These are phyloP conservation scores for Penicillium mononematosum DNA, from an alignment of 495 filamentous ascomycete species.

Conservation along the genomic window DNA sequence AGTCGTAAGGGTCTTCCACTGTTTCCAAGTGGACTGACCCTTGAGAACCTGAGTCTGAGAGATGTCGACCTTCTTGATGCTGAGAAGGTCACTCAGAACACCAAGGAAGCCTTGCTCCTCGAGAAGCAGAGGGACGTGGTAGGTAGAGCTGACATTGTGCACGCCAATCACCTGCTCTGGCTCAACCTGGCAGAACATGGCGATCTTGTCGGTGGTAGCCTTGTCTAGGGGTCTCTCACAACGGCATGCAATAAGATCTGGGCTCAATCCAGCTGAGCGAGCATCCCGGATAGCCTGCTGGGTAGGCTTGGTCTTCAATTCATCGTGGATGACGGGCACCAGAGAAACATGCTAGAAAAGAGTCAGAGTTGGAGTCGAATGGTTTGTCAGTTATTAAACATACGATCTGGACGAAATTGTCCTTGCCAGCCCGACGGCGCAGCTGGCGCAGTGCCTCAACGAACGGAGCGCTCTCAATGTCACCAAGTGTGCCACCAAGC, in stretches of 20 bases:
- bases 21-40: conserved; percentile 65
- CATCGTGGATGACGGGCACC: conserved; percentile 44
- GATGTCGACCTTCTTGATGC: conserved; percentile 43
- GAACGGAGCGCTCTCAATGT: conserved; percentile 90
- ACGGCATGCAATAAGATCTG: conserved; percentile 92
- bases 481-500: conserved; percentile 72
- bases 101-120: conserved; percentile 71
- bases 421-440: conserved; percentile 64
- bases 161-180: conserved; percentile 79
- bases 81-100: conserved; percentile 47
- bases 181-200: conserved; percentile 80
- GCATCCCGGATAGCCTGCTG: conserved; percentile 83
- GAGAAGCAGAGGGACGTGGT: conserved; percentile 89
- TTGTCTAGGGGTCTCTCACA: conserved; percentile 71
- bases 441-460: conserved; percentile 83
- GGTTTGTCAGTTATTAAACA: conserved; percentile 69
- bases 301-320: conserved; percentile 97
- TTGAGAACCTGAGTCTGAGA: conserved; percentile 20
- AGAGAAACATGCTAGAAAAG: conserved; percentile 19
- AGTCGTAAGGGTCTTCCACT: conserved; percentile 69
- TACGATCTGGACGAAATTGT: conserved; percentile 78
- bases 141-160: conserved; percentile 79
- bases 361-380: not conserved
- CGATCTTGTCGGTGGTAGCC: conserved; percentile 82
- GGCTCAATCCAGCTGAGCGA: conserved; percentile 76